These are phyloP conservation scores for Cyberlindnera nakhonratchasimensis DNA, from an alignment of 805 yeast species.

Conservation along the genomic window DNA sequence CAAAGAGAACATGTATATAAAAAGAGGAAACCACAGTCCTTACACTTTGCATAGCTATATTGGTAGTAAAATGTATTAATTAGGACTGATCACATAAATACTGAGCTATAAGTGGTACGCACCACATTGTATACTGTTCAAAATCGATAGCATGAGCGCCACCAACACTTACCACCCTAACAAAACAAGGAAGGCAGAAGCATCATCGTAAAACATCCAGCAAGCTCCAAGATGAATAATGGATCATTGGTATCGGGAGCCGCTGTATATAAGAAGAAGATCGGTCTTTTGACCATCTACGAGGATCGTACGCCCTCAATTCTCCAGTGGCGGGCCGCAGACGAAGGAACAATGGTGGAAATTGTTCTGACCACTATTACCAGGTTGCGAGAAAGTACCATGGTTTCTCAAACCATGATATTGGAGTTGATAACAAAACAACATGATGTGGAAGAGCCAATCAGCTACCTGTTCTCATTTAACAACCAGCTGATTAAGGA, in stretches of 20 bases:
- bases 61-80: too few species aligned
- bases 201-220: background rate
- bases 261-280: slow-evolving; percentile 49
- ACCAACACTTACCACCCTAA: too few species aligned
- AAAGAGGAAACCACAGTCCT: background rate
- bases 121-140: background rate
- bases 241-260: slow-evolving; percentile 44
- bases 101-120: background rate
- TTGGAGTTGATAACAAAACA: slow-evolving; percentile 50
- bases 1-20: background rate
- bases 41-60: too few species aligned
- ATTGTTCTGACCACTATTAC: slow-evolving; percentile 41
- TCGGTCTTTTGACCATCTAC: slow-evolving; percentile 52
- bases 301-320: slow-evolving; percentile 57
- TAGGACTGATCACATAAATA: too few species aligned
- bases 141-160: too few species aligned
- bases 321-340: slow-evolving; percentile 58
- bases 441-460: slow-evolving; percentile 31
- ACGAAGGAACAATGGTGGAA: slow-evolving; percentile 39
- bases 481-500: slow-evolving; percentile 75
- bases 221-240: background rate
- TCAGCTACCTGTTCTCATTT: slow-evolving; percentile 51
- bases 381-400: slow-evolving; percentile 66
- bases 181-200: background rate
- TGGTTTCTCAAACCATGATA: slow-evolving; percentile 62